A percentile compares a stretch with the other conserved stretches of the same genome.
phyloP scores from a whole-genome alignment of 1,284 basidiomycete species.

The Ustilago shanxiensis region DNA sequence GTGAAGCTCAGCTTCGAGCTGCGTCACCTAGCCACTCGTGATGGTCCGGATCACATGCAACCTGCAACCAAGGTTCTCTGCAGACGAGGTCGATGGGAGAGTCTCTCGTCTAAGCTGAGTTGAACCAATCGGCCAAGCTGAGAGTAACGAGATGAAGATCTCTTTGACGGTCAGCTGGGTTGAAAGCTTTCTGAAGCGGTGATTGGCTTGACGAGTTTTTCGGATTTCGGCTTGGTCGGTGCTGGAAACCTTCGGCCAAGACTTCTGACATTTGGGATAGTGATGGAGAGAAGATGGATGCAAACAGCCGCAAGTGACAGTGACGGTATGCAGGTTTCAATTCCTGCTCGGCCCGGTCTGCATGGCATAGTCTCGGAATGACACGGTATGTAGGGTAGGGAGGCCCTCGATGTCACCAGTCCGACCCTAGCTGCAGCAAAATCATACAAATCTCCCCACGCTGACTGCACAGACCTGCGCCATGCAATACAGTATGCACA shows the following conservation, averaged over 20 bases:
- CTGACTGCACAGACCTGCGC: too few relatives aligned
- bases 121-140: neutral
- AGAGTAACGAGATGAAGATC: neutral
- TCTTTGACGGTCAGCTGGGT: too few relatives aligned
- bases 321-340: too few relatives aligned
- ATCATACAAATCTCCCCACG: neutral
- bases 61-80: neutral
- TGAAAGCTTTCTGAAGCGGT: neutral
- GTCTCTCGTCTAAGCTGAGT: neutral
- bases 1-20: neutral
- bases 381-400: neutral
- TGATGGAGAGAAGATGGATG: neutral
- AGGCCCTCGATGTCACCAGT: neutral
- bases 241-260: too few relatives aligned
- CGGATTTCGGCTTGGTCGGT: neutral
- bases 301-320: too few relatives aligned
- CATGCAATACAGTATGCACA: too few relatives aligned
- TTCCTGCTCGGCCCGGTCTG: neutral
- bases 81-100: neutral
- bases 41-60: neutral
- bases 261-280: neutral
- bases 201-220: neutral
- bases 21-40: neutral
- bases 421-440: neutral
- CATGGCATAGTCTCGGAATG: constrained; percentile 11